A percentile compares a stretch with the other conserved stretches of the same genome.
These are phyloP conservation scores for Erodium chrysanthum DNA, from an alignment of 441 rosid species.

Conservation along the genomic window DNA sequence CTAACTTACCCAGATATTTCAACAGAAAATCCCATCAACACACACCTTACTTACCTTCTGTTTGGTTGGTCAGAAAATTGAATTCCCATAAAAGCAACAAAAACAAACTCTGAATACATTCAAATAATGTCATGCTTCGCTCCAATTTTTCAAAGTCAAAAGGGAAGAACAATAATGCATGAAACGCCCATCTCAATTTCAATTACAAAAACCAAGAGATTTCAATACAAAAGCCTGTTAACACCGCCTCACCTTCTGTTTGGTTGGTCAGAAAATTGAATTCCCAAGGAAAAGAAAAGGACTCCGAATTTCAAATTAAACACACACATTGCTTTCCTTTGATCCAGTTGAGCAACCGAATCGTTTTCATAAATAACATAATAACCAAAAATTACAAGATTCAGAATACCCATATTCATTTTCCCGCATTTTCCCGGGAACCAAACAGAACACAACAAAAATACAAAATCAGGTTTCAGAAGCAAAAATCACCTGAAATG, in stretches of 20 bases:
- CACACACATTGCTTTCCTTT: neutral
- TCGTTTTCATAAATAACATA: neutral
- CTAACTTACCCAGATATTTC: neutral
- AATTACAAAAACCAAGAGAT: no score
- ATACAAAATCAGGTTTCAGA: neutral
- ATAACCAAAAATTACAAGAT: neutral
- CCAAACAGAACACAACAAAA: neutral
- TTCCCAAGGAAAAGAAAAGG: neutral
- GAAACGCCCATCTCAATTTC: neutral
- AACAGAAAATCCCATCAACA: neutral
- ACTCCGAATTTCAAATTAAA: neutral
- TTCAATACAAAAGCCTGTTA: neutral
- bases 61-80: slow-evolving; percentile 1
- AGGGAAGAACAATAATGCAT: neutral
- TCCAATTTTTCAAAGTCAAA: no score
- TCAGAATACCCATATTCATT: neutral
- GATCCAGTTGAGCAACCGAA: neutral
- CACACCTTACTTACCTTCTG: neutral
- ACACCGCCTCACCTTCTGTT: neutral
- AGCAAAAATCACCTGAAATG: slow-evolving; percentile 4
- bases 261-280: neutral
- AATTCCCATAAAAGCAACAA: neutral
- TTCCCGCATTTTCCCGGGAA: slow-evolving; percentile 8
- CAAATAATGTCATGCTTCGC: neutral
- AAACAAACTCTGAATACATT: neutral